Percentiles rank a stretch among this genome's conserved stretches.
Evolutionary conservation across 1,139 yeast species (phyloP).

Genomic region (Komagataea norvegica): DNA sequence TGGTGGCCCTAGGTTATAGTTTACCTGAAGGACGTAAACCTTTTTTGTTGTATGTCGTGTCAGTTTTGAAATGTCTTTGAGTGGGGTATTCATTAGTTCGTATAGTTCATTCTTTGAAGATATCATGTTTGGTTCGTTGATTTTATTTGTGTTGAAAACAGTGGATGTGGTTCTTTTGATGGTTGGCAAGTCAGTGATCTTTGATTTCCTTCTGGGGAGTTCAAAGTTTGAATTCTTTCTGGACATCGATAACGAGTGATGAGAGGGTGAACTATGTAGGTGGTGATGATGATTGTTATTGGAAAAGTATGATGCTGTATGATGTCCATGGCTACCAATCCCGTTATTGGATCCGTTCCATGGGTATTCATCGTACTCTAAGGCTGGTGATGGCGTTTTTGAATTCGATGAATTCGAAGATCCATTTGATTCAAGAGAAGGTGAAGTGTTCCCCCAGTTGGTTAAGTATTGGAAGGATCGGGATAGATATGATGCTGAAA

Average conservation of each 20-base stretch:
- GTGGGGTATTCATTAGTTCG: slow-evolving; percentile 14
- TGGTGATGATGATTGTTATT: no score
- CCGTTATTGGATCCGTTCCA: slow-evolving; percentile 15
- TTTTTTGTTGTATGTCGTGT: slow-evolving; percentile 12
- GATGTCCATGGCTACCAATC: neutral
- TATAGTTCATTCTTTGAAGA: slow-evolving; percentile 5
- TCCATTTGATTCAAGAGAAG: slow-evolving; percentile 16
- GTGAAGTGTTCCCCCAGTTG: slow-evolving; percentile 20
- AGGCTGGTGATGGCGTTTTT: slow-evolving; percentile 21
- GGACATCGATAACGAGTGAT: slow-evolving; percentile 1
- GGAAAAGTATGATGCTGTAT: neutral
- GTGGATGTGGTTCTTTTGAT: slow-evolving; percentile 21
- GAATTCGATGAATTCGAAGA: slow-evolving; percentile 13
- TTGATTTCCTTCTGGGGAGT: slow-evolving; percentile 10
- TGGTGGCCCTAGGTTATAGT: neutral
- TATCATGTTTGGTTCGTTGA: neutral
- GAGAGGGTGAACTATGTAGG: slow-evolving; percentile 6
- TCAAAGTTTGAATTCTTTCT: slow-evolving; percentile 10
- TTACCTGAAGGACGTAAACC: slow-evolving; percentile 14
- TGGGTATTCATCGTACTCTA: slow-evolving; percentile 26
- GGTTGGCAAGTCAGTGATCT: slow-evolving; percentile 20
- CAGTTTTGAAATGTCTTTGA: neutral
- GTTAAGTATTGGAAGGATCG: slow-evolving; percentile 24
- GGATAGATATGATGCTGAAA: slow-evolving; percentile 12
- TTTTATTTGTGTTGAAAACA: slow-evolving; percentile 3